Base-by-base conservation (phyloP, 2,329 filamentous ascomycete species). In the Botrytis medusae region DNA sequence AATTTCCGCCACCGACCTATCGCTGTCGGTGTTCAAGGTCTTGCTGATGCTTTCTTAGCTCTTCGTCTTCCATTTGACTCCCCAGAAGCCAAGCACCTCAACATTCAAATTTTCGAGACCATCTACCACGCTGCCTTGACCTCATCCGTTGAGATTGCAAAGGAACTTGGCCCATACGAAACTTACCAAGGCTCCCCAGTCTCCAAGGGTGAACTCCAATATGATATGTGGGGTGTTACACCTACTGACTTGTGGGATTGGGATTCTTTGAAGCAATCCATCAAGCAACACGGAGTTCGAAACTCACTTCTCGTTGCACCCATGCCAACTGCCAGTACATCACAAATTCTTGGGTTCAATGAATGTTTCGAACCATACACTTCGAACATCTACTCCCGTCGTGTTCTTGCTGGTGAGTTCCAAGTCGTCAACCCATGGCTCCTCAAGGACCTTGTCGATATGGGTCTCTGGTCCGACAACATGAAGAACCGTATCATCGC, bases 401-500 rank as follows among this genome's bases (percentile, higher is more conserved):
- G 96, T 88, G 96, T 99, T 73, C 88, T 99, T 79, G 96, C 96
- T 78, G 96, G 96, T 79, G 96, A 99, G 84, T 99, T 99, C 90
- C 96, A 99, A 86, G 94, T 99, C 72, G 96, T 99, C 83, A 99
- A 99, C 87, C 96, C 96, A 70, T 99, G 96, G 96, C 86, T 99
- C 76, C 90, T 99, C 75, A 98, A 97, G 88, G 96, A 99, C 80
- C 90, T 99, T 44, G 96, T 99, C 78, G 96, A 99, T 81, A 93
- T 98, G 86, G 96, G 96, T 75, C 88, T 99, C 62, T 99, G 96
- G 96, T 98, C 95, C 65, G 95, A 99, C 85, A 94, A 94, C 86
- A 99, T 99, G 96, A 99, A 99, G 91, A 99, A 99, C 88, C 94
- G 96, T 80, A 99, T 99, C 87, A 99, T 99, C 81, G 92, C 96